Evolutionary conservation across 208 protist genomes (phyloP).

Genomic region (Spongospora subterranea): DNA sequence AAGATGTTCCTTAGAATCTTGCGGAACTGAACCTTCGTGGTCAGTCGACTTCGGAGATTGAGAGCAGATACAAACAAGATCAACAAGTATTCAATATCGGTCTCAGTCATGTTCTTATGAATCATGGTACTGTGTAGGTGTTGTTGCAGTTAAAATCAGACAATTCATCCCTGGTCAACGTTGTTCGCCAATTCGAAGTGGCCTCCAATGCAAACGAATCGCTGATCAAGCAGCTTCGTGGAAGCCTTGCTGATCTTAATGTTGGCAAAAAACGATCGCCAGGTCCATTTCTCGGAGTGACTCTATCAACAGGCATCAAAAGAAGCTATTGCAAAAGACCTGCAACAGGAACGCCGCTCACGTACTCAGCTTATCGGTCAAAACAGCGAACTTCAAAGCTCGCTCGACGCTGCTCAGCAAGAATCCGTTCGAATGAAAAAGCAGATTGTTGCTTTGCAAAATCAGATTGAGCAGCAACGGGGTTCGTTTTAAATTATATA

Average conservation of each 20-base stretch:
- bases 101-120: not conserved
- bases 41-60: not conserved
- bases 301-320: not conserved
- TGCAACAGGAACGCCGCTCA: not conserved
- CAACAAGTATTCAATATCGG: not conserved
- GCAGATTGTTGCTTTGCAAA: not conserved
- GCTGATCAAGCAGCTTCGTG: not conserved
- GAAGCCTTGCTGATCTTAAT: not conserved
- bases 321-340: not conserved
- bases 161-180: constrained; percentile 9
- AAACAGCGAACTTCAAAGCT: constrained; percentile 28
- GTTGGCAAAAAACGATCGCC: not conserved
- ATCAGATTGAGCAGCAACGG: not conserved
- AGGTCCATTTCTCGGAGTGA: not conserved
- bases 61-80: not conserved
- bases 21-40: constrained; percentile 33
- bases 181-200: not conserved
- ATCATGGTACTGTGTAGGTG: not conserved
- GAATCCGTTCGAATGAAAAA: not conserved
- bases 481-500: not conserved
- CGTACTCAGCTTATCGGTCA: not conserved
- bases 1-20: not conserved
- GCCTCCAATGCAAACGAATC: not conserved
- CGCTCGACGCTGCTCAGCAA: not conserved
- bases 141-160: constrained; percentile 13